Percentiles rank a stretch among this genome's conserved stretches.
Conservation (phyloP, 352 stramenopile genomes). For the Thalassiosira delicatula region DNA sequence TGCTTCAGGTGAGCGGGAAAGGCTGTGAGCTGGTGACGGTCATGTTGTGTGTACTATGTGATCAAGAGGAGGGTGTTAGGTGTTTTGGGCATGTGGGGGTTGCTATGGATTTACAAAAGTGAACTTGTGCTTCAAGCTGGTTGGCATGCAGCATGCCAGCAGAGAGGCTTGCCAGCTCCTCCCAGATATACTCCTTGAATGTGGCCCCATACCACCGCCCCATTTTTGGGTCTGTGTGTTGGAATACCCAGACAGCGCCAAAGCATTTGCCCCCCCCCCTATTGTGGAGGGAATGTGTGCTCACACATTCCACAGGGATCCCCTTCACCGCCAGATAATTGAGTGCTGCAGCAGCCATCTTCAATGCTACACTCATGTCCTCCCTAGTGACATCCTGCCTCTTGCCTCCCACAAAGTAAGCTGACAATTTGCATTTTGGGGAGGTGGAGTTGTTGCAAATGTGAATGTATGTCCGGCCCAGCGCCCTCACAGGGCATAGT, state of each 20-base stretch:
- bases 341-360: background rate
- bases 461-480: background rate
- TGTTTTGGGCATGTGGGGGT: no score
- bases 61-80: no score
- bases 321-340: background rate
- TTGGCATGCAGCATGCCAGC: no score
- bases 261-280: background rate
- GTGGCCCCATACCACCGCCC: constrained; percentile 7
- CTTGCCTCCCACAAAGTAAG: background rate
- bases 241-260: background rate
- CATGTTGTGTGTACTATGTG: no score
- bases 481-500: background rate
- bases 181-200: constrained; percentile 15
- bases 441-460: background rate
- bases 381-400: background rate
- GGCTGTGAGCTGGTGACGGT: no score
- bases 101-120: no score
- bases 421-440: background rate
- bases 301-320: background rate
- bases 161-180: background rate
- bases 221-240: constrained; percentile 1
- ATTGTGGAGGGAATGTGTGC: background rate
- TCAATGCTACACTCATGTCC: background rate
- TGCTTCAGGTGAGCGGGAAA: no score
- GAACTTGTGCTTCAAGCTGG: no score